phyloP scores from a whole-genome alignment of 169 alveolate species.

The Eimeria acervulina region DNA sequence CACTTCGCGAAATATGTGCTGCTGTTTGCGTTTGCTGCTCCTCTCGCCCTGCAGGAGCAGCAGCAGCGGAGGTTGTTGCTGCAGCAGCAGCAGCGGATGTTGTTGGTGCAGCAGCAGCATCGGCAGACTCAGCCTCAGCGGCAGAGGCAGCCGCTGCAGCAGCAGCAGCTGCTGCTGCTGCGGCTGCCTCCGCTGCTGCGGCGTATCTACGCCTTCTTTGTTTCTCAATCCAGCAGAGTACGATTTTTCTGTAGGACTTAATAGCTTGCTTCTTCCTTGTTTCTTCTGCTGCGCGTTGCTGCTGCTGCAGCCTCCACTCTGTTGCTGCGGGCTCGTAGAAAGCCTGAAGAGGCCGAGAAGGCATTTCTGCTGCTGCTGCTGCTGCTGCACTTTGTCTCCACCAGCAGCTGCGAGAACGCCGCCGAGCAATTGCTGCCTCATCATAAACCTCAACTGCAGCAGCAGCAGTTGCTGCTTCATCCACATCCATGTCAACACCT shows the following conservation, averaged over 20 bases:
- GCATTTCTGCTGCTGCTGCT: neutral
- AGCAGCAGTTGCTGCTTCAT: neutral
- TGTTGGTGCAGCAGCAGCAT: too few species aligned
- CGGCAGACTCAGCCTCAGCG: too few species aligned
- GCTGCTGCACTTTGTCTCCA: neutral
- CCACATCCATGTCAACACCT: neutral
- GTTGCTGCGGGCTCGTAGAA: constrained; percentile 39
- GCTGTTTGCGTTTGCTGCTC: neutral
- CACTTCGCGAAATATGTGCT: neutral
- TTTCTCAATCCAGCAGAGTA: constrained; percentile 8
- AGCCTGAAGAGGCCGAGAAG: neutral
- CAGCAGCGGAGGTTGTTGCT: constrained; percentile 6
- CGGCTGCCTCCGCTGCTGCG: too few species aligned
- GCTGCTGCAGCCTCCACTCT: neutral
- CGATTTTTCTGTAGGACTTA: neutral
- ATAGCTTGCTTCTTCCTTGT: neutral
- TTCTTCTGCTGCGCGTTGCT: neutral
- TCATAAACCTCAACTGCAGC: neutral
- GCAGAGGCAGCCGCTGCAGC: too few species aligned
- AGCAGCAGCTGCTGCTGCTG: neutral
- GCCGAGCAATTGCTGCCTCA: neutral
- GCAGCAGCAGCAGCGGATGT: neutral
- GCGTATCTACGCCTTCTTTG: neutral
- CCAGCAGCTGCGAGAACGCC: neutral
- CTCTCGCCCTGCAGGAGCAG: neutral